Base-by-base conservation (phyloP, 208 protist genomes). In the Porcisia hertigi region DNA sequence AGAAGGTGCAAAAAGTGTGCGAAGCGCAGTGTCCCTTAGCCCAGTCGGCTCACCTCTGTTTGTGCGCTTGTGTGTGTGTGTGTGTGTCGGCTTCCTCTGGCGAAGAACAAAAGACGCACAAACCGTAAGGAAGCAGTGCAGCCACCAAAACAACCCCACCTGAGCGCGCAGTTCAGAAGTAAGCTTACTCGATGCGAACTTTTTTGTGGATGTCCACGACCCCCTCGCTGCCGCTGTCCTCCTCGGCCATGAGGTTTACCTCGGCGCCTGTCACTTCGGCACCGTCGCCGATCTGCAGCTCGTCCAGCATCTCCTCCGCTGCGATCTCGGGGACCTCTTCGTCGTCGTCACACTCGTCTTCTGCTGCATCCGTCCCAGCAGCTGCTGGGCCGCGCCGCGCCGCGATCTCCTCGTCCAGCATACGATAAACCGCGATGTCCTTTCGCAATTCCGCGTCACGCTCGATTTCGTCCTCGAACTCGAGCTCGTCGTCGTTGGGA, bases 391-490 rank as follows among this genome's bases (percentile, higher is more conserved):
- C 71, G 25, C 75, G 63, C 53, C 85, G 79, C 63, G 82, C 67
- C 49, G 81, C 83, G 43, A 89, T 75, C 77, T 93, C 87, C 39
- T 73, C 75, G 3, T 93, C 83, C 59, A 89, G 69, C 69, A 92
- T 66, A 60, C 90, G 92, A 80, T 96, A 97, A 43, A 97, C 87
- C n/a, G 82, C 83, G 34, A 97, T 85, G 74, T 97, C 93, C 55
- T 87, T 87, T 30, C 93, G 91, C 66, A 96, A 82, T 75, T 97
- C 91, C 64, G 76, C 65, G 63, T 97, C 91, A 20, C 91, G 91
- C 81, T 97, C 93, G 43, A 97, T 74, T 59, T 97, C 93, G 66
- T 97, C 93, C 72, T 96, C 90, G 63, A 97, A 97, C 82, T 97
- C 93, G 47, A 65, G 79, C 72, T 88, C 79, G 73, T 94, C 90